These are phyloP conservation scores for Otatea glauca DNA, from an alignment of 176 grass and related monocot genomes.

Conservation along the genomic window DNA sequence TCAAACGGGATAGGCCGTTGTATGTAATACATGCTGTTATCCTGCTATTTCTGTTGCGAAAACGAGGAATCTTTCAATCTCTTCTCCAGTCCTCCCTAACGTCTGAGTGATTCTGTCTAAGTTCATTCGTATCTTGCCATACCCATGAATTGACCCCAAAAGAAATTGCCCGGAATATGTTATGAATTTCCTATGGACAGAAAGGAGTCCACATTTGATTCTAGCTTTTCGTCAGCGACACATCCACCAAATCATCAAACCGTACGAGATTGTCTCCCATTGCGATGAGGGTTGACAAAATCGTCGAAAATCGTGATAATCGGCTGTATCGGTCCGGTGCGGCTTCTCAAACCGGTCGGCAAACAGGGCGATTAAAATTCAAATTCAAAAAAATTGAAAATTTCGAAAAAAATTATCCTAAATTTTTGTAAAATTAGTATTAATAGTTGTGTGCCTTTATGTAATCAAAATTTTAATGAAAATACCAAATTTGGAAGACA, in stretches of 20 bases:
- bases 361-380: no score
- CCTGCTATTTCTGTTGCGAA: background rate
- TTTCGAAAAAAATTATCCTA: no score
- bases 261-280: background rate
- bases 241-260: slow-evolving; percentile 11
- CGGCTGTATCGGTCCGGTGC: no score
- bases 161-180: slow-evolving; percentile 35
- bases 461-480: no score
- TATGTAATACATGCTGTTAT: background rate
- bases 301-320: no score
- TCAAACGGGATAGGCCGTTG: no score
- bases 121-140: slow-evolving; percentile 34
- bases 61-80: slow-evolving; percentile 26
- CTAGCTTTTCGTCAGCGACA: background rate
- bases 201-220: background rate
- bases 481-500: no score
- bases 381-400: no score
- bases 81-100: background rate
- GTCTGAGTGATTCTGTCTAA: background rate
- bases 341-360: no score
- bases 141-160: slow-evolving; percentile 41
- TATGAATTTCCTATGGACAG: background rate
- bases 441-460: no score
- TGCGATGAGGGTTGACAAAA: no score
- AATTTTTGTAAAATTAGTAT: no score